phyloP scores from a whole-genome alignment of 1,284 basidiomycete species.

The Gymnopus androsaceus region DNA sequence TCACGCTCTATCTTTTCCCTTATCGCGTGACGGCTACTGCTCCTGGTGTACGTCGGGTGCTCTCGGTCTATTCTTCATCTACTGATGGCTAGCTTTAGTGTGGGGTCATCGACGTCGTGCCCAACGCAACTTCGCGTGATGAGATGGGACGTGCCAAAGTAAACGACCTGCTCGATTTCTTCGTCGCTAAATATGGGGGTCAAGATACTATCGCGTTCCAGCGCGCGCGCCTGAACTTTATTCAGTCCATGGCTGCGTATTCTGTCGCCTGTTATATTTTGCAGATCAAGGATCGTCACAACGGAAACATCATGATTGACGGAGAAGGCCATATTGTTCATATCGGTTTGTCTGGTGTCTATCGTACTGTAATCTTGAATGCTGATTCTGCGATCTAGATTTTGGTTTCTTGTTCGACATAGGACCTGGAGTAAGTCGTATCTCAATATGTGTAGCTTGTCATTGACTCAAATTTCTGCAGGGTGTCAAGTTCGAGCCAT shows the following conservation, averaged over 20 bases:
- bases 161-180: constrained; percentile 94
- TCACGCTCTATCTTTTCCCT: constrained; percentile 92
- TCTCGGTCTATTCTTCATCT: constrained; percentile 7
- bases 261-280: constrained; percentile 98
- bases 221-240: constrained; percentile 92
- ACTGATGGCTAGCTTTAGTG: constrained; percentile 54
- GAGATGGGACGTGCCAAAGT: constrained; percentile 99
- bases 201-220: constrained; percentile 91
- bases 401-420: constrained; percentile 99
- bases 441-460: neutral
- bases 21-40: constrained; percentile 98
- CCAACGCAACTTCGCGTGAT: constrained; percentile 96
- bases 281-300: constrained; percentile 97
- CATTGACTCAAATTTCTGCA: constrained; percentile 35
- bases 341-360: constrained; percentile 61
- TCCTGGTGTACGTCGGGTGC: constrained; percentile 72
- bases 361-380: neutral
- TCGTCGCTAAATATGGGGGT: constrained; percentile 92
- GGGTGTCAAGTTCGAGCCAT: constrained; percentile 97
- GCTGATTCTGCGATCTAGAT: constrained; percentile 50
- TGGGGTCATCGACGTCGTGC: constrained; percentile 98
- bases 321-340: constrained; percentile 96
- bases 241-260: constrained; percentile 99
- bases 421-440: constrained; percentile 71
- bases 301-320: constrained; percentile 99